phyloP scores from a whole-genome alignment of 768 basidiomycete species.

The Cystofilobasidium ferigula region DNA sequence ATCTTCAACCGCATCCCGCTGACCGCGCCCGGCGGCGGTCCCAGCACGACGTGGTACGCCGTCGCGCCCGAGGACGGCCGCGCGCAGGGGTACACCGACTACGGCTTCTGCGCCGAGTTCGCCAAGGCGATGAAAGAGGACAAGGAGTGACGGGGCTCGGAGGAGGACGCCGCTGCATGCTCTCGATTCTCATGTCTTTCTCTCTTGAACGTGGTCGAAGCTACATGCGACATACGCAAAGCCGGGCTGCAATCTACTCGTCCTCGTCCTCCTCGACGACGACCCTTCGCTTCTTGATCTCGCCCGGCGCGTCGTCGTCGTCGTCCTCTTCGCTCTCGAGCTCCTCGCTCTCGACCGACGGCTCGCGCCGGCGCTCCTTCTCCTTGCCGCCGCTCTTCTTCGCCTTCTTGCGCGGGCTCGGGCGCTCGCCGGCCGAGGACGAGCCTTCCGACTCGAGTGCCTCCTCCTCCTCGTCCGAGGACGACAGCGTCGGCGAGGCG shows the following conservation, averaged over 20 bases:
- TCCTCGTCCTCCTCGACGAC: slow-evolving; percentile 24
- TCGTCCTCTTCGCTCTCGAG: slow-evolving; percentile 21
- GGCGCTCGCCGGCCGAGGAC: neutral
- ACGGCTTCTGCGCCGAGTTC: too few species aligned
- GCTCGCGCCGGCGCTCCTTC: neutral
- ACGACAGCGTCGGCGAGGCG: slow-evolving; percentile 18
- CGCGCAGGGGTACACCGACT: too few species aligned
- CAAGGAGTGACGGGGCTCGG: too few species aligned
- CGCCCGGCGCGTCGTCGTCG: slow-evolving; percentile 12
- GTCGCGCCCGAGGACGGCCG: too few species aligned
- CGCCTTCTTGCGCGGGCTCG: neutral
- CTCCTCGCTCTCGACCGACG: slow-evolving; percentile 19
- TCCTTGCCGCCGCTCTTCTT: neutral
- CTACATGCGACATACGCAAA: too few species aligned
- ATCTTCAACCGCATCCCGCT: neutral
- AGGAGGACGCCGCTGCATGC: too few species aligned
- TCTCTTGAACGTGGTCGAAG: too few species aligned
- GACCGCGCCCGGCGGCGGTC: too few species aligned
- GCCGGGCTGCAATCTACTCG: too few species aligned
- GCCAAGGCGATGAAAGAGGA: too few species aligned
- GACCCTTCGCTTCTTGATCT: slow-evolving; percentile 20
- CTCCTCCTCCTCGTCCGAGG: slow-evolving; percentile 9
- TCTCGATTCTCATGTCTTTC: too few species aligned
- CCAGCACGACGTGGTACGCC: too few species aligned
- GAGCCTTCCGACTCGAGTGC: slow-evolving; percentile 7